phyloP scores from a whole-genome alignment of 371 early-diverging fungal species.

The Catenaria anguillulae region DNA sequence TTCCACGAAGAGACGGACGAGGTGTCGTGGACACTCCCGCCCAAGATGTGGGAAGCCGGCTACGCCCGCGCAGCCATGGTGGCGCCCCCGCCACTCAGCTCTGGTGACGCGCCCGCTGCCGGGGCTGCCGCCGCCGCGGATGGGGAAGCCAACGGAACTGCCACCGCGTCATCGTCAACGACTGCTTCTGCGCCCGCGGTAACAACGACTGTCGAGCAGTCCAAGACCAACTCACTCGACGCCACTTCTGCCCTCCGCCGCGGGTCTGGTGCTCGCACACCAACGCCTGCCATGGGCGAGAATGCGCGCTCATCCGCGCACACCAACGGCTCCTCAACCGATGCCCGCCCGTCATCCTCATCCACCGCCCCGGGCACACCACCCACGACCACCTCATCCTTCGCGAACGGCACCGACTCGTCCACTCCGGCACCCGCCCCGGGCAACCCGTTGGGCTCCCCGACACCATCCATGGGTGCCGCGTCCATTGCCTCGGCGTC shows the following conservation, averaged over 20 bases:
- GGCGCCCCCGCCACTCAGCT: background rate
- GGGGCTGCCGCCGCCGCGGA: background rate
- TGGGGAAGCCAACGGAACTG: background rate
- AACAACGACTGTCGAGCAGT: no score
- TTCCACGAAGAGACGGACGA: constrained; percentile 29
- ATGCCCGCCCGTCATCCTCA: background rate
- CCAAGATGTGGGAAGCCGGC: constrained; percentile 10
- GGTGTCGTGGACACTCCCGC: constrained; percentile 28
- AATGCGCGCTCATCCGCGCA: constrained; percentile 10
- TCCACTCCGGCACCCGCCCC: constrained; percentile 8
- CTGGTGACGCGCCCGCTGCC: background rate
- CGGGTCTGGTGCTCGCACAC: no score
- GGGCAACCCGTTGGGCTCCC: background rate
- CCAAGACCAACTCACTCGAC: background rate
- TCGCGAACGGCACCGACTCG: constrained; percentile 12
- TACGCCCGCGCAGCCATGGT: background rate
- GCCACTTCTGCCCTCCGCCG: constrained; percentile 8
- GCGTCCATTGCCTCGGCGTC: background rate
- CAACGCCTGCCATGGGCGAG: constrained; percentile 11
- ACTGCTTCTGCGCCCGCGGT: no score
- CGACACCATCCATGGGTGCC: background rate
- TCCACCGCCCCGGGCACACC: constrained; percentile 8
- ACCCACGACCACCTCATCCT: constrained; percentile 9
- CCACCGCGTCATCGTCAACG: no score
- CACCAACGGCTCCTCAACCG: no score